Conservation (phyloP, 805 yeast species). For the Zygosaccharomyces siamensis region DNA sequence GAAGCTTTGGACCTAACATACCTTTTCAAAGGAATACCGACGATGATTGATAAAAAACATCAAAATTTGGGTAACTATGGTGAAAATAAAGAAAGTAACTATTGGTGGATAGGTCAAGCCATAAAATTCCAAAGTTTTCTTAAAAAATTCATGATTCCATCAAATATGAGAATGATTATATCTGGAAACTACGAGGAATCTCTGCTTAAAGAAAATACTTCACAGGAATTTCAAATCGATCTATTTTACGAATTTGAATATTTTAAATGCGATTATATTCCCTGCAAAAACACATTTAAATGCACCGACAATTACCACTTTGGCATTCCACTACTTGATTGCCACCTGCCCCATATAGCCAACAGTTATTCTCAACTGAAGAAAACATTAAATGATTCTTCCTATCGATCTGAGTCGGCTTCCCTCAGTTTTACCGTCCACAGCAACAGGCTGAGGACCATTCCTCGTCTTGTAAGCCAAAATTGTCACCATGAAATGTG, state of each 20-base stretch:
- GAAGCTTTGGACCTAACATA: slow-evolving; percentile 33
- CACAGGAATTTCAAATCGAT: slow-evolving; percentile 28
- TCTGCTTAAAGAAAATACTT: slow-evolving; percentile 2
- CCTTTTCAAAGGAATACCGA: slow-evolving; percentile 41
- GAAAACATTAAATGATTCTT: slow-evolving; percentile 10
- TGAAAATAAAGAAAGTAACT: slow-evolving; percentile 33
- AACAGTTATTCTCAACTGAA: slow-evolving; percentile 21
- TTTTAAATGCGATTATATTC: slow-evolving; percentile 15
- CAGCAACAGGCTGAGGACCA: slow-evolving; percentile 20
- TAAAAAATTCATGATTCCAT: slow-evolving; percentile 21
- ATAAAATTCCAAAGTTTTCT: slow-evolving; percentile 35
- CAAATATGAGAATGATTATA: slow-evolving; percentile 36
- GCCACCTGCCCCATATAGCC: slow-evolving; percentile 16
- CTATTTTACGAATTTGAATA: slow-evolving; percentile 44
- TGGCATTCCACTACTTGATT: slow-evolving; percentile 14
- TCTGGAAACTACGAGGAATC: slow-evolving; percentile 28
- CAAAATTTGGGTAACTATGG: slow-evolving; percentile 13
- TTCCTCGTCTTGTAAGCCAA: slow-evolving; percentile 38
- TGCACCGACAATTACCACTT: slow-evolving; percentile 1
- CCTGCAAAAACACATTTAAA: not conserved
- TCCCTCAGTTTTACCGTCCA: slow-evolving; percentile 35
- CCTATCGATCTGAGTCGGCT: slow-evolving; percentile 26
- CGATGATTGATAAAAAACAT: slow-evolving; percentile 24
- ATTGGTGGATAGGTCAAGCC: slow-evolving; percentile 45
- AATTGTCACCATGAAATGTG: slow-evolving; percentile 46